phyloP scores from a whole-genome alignment of 176 grass and related monocot genomes.

The Themeda triandra region DNA sequence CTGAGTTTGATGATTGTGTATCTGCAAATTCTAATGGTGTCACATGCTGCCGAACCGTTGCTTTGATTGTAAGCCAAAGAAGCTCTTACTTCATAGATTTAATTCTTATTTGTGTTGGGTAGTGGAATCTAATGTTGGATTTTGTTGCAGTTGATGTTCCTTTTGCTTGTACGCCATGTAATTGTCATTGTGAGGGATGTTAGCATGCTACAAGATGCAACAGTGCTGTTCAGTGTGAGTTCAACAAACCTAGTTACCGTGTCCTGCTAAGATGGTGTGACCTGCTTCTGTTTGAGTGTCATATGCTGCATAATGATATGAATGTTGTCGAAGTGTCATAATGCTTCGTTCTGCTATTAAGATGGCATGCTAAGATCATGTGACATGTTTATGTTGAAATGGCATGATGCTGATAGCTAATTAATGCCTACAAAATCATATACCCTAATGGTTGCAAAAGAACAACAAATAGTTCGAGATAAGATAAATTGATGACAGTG shows the following conservation, averaged over 20 bases:
- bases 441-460: neutral
- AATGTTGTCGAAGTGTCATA: neutral
- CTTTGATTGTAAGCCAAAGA: conserved; percentile 57
- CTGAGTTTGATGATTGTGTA: conserved; percentile 80
- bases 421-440: neutral
- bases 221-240: conserved; percentile 82
- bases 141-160: conserved; percentile 73
- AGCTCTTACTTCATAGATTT: neutral
- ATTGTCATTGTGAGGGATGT: conserved; percentile 70
- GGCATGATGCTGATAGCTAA: neutral
- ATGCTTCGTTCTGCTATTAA: neutral
- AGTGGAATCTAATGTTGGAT: neutral
- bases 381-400: neutral
- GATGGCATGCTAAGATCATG: conserved; percentile 4
- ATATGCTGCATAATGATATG: neutral
- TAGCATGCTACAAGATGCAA: conserved; percentile 80
- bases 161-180: conserved; percentile 81
- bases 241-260: neutral
- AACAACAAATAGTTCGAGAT: neutral
- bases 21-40: conserved; percentile 49
- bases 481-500: neutral
- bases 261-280: neutral
- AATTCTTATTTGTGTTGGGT: neutral
- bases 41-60: conserved; percentile 76
- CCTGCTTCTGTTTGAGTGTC: neutral